phyloP scores from a whole-genome alignment of 2,329 filamentous ascomycete species.

The Trichophyton equinum region DNA sequence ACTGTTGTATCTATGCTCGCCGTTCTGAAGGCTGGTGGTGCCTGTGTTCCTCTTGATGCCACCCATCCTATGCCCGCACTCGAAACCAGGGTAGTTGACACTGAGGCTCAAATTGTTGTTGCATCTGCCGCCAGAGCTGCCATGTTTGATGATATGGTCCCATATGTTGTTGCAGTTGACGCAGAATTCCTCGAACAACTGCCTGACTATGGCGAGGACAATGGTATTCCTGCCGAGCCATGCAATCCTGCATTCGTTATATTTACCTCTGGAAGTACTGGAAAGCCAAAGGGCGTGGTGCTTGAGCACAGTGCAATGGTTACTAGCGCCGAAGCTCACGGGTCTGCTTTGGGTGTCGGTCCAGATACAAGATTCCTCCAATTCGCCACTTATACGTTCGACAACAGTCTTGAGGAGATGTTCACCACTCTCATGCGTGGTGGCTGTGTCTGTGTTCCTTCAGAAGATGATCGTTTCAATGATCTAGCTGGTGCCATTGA shows the following conservation, averaged over 20 bases:
- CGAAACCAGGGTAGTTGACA: conserved; percentile 29
- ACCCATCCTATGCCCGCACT: conserved; percentile 22
- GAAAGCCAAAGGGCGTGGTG: conserved; percentile 73
- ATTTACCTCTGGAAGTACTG: conserved; percentile 75
- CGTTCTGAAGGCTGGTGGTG: conserved; percentile 15
- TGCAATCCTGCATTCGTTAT: conserved; percentile 68
- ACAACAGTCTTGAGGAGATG: conserved; percentile 29
- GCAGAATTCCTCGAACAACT: conserved; percentile 8
- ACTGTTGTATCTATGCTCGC: conserved; percentile 15
- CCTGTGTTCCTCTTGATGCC: conserved; percentile 19
- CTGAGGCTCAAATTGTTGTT: conserved; percentile 29
- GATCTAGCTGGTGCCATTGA: conserved; percentile 36
- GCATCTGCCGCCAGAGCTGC: conserved; percentile 27
- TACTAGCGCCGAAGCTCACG: conserved; percentile 19
- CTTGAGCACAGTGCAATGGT: conserved; percentile 47
- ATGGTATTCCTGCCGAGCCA: conserved; percentile 43
- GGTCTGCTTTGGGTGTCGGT: conserved; percentile 36
- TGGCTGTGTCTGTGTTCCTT: conserved; percentile 34
- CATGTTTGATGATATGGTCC: conserved; percentile 30
- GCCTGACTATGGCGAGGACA: conserved; percentile 5
- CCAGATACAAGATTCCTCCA: conserved; percentile 22
- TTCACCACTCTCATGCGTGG: conserved; percentile 25
- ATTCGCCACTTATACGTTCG: conserved; percentile 36
- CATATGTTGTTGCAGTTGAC: conserved; percentile 27
- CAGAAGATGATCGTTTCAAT: conserved; percentile 32